Conservation (phyloP, 192 early-diverging fungal species). For the Cetraspora pellucida region DNA sequence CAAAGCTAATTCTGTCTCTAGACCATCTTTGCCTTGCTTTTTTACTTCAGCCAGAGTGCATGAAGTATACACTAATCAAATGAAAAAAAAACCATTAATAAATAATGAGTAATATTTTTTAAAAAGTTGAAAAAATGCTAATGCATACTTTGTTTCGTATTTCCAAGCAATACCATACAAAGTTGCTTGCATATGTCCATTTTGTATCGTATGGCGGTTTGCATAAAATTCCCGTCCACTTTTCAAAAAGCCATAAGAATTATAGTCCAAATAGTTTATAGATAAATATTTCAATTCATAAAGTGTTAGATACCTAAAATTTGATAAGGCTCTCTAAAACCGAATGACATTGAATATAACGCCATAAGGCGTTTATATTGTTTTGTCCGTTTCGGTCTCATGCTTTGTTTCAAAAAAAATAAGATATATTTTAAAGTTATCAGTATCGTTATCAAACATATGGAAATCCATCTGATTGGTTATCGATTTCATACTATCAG, state of each 20-base stretch:
- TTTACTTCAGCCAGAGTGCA: slow-evolving; percentile 78
- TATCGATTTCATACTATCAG: too few species aligned
- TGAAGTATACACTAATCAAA: slow-evolving; percentile 55
- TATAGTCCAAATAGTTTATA: neutral
- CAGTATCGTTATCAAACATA: too few species aligned
- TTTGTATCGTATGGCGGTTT: slow-evolving; percentile 63
- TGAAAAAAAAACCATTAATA: neutral
- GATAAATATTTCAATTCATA: neutral
- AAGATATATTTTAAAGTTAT: neutral
- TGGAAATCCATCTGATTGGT: too few species aligned
- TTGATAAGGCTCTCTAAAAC: slow-evolving; percentile 93
- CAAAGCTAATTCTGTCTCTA: slow-evolving; percentile 58
- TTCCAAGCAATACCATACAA: slow-evolving; percentile 64
- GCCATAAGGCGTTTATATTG: slow-evolving; percentile 79
- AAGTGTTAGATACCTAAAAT: slow-evolving; percentile 59
- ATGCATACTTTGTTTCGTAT: slow-evolving; percentile 66
- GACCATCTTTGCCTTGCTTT: slow-evolving; percentile 54
- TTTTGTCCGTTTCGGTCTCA: slow-evolving; percentile 86
- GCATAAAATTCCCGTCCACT: slow-evolving; percentile 85
- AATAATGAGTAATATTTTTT: neutral
- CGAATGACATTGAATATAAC: slow-evolving; percentile 78
- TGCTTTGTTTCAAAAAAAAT: too few species aligned
- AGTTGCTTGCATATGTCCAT: slow-evolving; percentile 66
- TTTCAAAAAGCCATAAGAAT: slow-evolving; percentile 30
- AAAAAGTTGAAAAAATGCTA: slow-evolving; percentile 22